Percentiles rank a stretch among this genome's conserved stretches.
These are phyloP conservation scores for Trichoderma pleuroti DNA, from an alignment of 2,329 filamentous ascomycete genomes.

Conservation along the genomic window DNA sequence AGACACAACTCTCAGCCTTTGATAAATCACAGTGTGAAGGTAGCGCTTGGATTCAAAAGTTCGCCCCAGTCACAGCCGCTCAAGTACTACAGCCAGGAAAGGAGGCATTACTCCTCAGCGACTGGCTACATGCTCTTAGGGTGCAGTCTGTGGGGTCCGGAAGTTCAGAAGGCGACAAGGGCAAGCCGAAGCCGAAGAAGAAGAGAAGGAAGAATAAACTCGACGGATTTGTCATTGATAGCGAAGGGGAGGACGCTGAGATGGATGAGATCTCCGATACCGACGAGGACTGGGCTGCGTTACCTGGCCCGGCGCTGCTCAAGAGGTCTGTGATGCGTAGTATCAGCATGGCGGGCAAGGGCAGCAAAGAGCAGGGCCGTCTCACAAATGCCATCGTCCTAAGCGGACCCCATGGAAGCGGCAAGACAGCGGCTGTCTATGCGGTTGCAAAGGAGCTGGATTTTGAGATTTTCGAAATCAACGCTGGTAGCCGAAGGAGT, in stretches of 20 bases:
- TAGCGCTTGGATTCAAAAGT: constrained; percentile 76
- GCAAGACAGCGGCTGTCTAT: constrained; percentile 89
- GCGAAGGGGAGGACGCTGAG: constrained; percentile 68
- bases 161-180: constrained; percentile 32
- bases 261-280: constrained; percentile 65
- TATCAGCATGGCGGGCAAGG: constrained; percentile 34
- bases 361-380: constrained; percentile 44
- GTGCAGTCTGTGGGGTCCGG: constrained; percentile 73
- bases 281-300: constrained; percentile 48
- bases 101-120: constrained; percentile 67
- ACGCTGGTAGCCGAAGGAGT: constrained; percentile 74
- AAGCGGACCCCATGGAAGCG: constrained; percentile 84
- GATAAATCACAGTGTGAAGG: constrained; percentile 74
- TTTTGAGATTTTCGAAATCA: constrained; percentile 95
- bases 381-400: constrained; percentile 77
- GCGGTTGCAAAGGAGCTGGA: constrained; percentile 87
- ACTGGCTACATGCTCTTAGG: constrained; percentile 76
- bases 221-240: constrained; percentile 76
- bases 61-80: constrained; percentile 64
- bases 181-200: constrained; percentile 46
- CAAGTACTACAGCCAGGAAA: constrained; percentile 73
- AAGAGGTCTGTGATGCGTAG: constrained; percentile 55
- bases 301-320: constrained; percentile 31
- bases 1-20: constrained; percentile 67
- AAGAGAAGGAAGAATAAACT: constrained; percentile 70